Base-by-base conservation (phyloP, 1,139 yeast species). In the Magnusiomyces sp. region DNA sequence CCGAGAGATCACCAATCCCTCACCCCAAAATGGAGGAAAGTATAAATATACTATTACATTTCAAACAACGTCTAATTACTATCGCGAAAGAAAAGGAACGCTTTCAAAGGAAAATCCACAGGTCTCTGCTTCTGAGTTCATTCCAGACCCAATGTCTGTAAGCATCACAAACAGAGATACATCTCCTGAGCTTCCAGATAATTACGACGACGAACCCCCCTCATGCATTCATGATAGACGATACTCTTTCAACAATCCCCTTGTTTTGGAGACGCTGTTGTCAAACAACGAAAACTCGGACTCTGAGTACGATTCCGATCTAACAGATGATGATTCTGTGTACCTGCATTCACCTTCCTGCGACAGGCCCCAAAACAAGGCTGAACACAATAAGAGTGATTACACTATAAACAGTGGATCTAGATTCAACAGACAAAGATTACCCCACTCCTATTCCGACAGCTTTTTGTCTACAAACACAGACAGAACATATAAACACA, bases 11-110 rank as follows among this genome's bases (percentile, higher is more conserved):
- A 50, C 47, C 42, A 23, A 4, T 23, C 46, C 53, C 32, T 19
- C 48, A 6, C 49, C 50, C 2, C 44, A 48, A 10, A 57, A 51
- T 5, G 34, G 34, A 2, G 55, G 50, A 19, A 44, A 50, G 20
- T 48, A 55, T 27, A 50, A 49, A 43, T 57, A 57, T 42, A 54
- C 50, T 34, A 53, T 59, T 29, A 55, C 54, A 9, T 59, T 59
- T 38, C 59, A 59, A 45, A 58, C 52, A 40, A 50, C 54, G 13
- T 47, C 53, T 2, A 52, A 58, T 33, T 50, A 49, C 16, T 58
- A 49, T 37, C 51, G 59, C 14, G 60, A 57, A 39, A 52, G 62
- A 38, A 54, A 56, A 34, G 61, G 62, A 0, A 40, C 43, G 11
- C 45, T 52, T 9, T 39, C 48, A 4, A 47, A 46, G 3, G 46